Percentiles rank a stretch among this genome's conserved stretches.
phyloP scores from a whole-genome alignment of 2,329 filamentous ascomycete genomes.

The Trichoderma cornu-damae region DNA sequence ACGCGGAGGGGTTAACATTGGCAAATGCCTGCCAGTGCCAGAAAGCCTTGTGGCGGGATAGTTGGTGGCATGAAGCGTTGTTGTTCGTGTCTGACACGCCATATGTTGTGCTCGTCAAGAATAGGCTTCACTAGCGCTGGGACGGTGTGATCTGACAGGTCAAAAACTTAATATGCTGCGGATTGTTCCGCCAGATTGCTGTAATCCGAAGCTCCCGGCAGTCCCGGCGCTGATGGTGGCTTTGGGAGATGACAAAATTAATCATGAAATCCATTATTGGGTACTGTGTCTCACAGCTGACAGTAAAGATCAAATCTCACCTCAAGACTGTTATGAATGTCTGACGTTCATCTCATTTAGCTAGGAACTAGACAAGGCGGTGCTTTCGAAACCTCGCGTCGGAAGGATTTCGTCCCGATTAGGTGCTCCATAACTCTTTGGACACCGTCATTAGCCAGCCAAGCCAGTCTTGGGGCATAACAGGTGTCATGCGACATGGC shows the following conservation, averaged over 20 bases:
- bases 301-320: neutral
- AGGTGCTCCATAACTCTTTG: neutral
- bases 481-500: too few relatives aligned
- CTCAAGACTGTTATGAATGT: neutral
- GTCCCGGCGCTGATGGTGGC: neutral
- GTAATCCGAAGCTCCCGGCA: too few relatives aligned
- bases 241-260: neutral
- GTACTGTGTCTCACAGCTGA: neutral
- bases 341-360: neutral
- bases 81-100: neutral
- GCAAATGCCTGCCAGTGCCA: neutral
- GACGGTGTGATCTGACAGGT: neutral
- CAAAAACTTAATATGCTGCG: neutral
- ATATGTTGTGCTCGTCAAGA: neutral
- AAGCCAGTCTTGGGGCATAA: neutral
- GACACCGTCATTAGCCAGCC: neutral
- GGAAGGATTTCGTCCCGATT: neutral
- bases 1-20: neutral
- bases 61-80: neutral
- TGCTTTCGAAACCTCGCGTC: slow-evolving; percentile 2
- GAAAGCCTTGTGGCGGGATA: neutral
- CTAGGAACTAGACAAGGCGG: neutral
- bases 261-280: neutral
- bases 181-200: too few relatives aligned
- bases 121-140: neutral